Base-by-base conservation (phyloP, 371 early-diverging fungal species). In the Mortierella sp. region DNA sequence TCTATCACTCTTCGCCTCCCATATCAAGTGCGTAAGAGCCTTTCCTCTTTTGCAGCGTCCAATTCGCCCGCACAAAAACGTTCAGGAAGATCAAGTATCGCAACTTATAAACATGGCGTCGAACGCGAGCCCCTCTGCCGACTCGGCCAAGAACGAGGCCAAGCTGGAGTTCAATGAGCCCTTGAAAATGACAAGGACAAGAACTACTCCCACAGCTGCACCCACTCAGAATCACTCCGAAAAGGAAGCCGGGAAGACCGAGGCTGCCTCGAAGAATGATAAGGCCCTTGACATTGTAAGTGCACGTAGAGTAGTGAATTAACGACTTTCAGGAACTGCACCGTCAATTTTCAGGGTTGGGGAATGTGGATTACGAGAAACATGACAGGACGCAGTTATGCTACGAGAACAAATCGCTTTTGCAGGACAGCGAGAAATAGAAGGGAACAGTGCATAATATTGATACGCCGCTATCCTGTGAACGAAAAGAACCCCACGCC, bases 251-350 rank as follows among this genome's bases (percentile, higher is more conserved):
- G 52, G 23, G 17, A 59, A 59, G 41, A n/a, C 24, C 21, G 53
- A 50, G 21, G 41, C 32, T 11, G 50, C 46, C 24, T 42, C 56
- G 15, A 50, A 49, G 34, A 64, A 68, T 26, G 64, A 69, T 12
- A 75, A 64, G 59, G 19, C 69, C 17, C 70, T 75, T 17, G 76
- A 75, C 24, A 75, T 75, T 69, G 76, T 75, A 75, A 75, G 76
- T 41, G 6, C 11, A 24, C 11, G 11, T 34, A 11, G 37, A 34
- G 2, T n/a, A n/a, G n/a, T n/a, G n/a, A n/a, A n/a, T n/a, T n/a
- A n/a, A n/a, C n/a, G n/a, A n/a, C n/a, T n/a, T n/a, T n/a, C n/a
- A n/a, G 14, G 37, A 14, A 34, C 11, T 34, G 7, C 11, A 7
- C 37, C 37, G 11, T 5, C 37, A 7, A 7, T 34, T 34, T 4